Base-by-base conservation (phyloP, 345 rosid species). In the Reutealis trisperma region DNA sequence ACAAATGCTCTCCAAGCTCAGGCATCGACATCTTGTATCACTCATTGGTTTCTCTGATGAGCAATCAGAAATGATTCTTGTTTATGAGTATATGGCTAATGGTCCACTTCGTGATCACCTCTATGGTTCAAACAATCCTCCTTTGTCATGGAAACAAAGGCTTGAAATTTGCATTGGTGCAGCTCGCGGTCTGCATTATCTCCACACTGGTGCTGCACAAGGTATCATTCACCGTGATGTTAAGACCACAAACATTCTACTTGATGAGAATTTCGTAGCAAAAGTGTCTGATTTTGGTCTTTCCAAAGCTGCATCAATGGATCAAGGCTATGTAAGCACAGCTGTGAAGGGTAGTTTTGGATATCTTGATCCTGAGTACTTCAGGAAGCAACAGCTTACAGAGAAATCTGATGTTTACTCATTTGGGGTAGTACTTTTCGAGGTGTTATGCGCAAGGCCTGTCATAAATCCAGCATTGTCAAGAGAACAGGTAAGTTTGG, bases 261-360 rank as follows among this genome's bases (percentile, higher is more conserved):
- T 92, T 9, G 98, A 94, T 45, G 98, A 92, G 83, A 91, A 94
- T 51, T 83, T 90, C 4, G 86, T 87, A 0, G 90, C 97, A 3
- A 94, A 94, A 80, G 93, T 92, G 12, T 86, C 97, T 0, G 96
- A 92, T 60, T 94, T 94, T 52, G 96, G 98, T 61, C 87, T 94
- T 52, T 90, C 93, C 11, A 91, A 92, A 77, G 93, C 85, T 61
- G 92, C 94, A 14, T 88, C 97, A 0, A 45, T 86, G 86, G 91
- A 90, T 4, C 88, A 88, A 49, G 92, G 90, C 12, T 86, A 89
- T 62, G 97, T 91, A 19, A 92, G 98, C 90, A 92, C 96, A 0
- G 94, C 97, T 0, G 96, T 94, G 68, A 92, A 94, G 77, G 97
- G 96, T 15, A 94, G 98, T 77, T 94, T 94, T 27, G 97, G 98